Evolutionary conservation across 306 rosid species (phyloP).

Genomic region (Castanea sativa): DNA sequence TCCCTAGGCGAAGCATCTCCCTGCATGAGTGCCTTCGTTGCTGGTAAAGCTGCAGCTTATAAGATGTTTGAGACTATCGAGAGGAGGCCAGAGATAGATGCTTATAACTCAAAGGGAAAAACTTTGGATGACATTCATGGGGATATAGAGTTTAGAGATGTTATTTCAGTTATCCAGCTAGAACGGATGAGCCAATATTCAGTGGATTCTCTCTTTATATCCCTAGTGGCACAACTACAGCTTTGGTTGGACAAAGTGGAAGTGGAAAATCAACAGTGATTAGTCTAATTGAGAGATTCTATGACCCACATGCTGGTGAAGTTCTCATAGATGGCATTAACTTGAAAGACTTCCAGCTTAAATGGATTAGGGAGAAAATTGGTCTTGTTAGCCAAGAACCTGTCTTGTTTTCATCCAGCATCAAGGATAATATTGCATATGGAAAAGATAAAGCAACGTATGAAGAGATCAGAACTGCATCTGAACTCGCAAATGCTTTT

Average conservation of each 20-base stretch:
- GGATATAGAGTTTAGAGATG: conserved; percentile 66
- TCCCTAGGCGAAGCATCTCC: conserved; percentile 88
- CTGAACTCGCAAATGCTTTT: conserved; percentile 88
- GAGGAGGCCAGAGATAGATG: conserved; percentile 79
- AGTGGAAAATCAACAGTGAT: too few species aligned
- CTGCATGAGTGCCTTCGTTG: conserved; percentile 79
- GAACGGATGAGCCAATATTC: conserved; percentile 76
- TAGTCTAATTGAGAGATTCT: too few species aligned
- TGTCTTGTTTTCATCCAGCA: too few species aligned
- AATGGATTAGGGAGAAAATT: too few species aligned
- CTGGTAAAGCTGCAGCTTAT: conserved; percentile 90
- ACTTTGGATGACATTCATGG: conserved; percentile 59
- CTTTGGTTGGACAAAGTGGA: too few species aligned
- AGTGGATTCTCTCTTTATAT: conserved; percentile 74
- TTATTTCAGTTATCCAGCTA: conserved; percentile 77
- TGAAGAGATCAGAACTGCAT: conserved; percentile 53
- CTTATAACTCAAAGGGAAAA: conserved; percentile 61
- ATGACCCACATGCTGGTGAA: too few species aligned
- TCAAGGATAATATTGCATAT: too few species aligned
- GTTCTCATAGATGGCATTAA: too few species aligned
- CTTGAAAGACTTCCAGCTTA: too few species aligned
- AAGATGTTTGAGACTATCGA: conserved; percentile 83
- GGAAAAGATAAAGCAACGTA: too few species aligned
- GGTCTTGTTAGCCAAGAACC: too few species aligned
- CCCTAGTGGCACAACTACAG: too few species aligned